Conservation (phyloP, 169 alveolate genomes). For the Perkinsus marinus region DNA sequence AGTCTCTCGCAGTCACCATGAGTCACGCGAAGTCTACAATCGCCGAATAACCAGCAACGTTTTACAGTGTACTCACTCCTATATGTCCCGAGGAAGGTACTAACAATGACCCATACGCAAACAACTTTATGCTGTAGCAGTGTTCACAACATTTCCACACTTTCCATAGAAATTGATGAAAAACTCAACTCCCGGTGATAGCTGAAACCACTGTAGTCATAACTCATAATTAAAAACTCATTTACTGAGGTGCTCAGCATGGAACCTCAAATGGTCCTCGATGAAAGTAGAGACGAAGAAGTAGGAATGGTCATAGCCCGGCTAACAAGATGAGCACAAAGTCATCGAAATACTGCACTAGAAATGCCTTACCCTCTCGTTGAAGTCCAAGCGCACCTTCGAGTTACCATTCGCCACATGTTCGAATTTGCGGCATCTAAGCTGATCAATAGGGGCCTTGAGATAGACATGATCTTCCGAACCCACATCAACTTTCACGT, state of each 20-base stretch:
- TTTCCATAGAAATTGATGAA: too few species aligned
- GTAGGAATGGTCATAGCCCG: slow-evolving; percentile 47
- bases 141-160: too few species aligned
- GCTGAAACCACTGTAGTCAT: too few species aligned
- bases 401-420: slow-evolving; percentile 9
- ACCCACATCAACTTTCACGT: slow-evolving; percentile 34
- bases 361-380: slow-evolving; percentile 12
- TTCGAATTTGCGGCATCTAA: not conserved
- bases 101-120: too few species aligned
- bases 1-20: too few species aligned
- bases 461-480: slow-evolving; percentile 28
- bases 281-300: slow-evolving; percentile 46
- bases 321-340: not conserved
- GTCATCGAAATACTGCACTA: slow-evolving; percentile 2
- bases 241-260: slow-evolving; percentile 23
- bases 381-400: slow-evolving; percentile 24
- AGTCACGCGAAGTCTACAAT: too few species aligned
- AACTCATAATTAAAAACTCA: too few species aligned
- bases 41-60: too few species aligned
- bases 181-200: too few species aligned
- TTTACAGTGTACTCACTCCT: too few species aligned
- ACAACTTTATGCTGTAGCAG: too few species aligned
- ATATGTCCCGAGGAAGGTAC: too few species aligned
- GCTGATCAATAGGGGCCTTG: not conserved
- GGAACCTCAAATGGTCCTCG: slow-evolving; percentile 41